Percentiles rank a stretch among this genome's conserved stretches.
phyloP scores from a whole-genome alignment of 1,284 basidiomycete species.

The Marasmius tenuissimus region DNA sequence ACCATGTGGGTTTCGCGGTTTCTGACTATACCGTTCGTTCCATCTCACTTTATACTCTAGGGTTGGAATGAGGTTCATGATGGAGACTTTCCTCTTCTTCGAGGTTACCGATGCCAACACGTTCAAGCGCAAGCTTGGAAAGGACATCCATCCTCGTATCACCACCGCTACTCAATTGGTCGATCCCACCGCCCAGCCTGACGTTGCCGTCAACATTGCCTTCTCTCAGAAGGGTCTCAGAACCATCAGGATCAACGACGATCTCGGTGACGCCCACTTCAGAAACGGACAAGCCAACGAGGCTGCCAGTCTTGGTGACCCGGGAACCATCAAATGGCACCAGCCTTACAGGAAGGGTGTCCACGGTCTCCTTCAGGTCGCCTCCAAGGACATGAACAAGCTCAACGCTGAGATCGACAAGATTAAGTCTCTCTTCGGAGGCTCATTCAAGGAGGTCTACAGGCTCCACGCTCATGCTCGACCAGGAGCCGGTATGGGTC shows the following conservation, averaged over 20 bases:
- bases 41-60: no score
- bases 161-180: no score
- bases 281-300: conserved; percentile 28
- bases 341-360: not conserved
- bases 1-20: no score
- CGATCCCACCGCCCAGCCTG: conserved; percentile 11
- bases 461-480: not conserved
- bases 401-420: not conserved
- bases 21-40: no score
- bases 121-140: no score
- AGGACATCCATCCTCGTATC: no score
- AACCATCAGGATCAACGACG: conserved; percentile 29
- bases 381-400: not conserved
- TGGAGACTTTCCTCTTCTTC: no score
- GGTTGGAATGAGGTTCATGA: no score
- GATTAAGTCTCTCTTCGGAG: not conserved
- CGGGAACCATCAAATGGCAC: conserved; percentile 27
- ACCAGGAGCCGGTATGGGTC: not conserved
- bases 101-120: no score
- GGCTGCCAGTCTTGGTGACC: conserved; percentile 26
- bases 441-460: not conserved
- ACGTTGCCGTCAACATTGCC: conserved; percentile 28
- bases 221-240: conserved; percentile 27
- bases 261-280: conserved; percentile 32
- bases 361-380: not conserved